These are phyloP conservation scores for Penicillium cinerascens DNA, from an alignment of 495 filamentous ascomycete species.

Conservation along the genomic window DNA sequence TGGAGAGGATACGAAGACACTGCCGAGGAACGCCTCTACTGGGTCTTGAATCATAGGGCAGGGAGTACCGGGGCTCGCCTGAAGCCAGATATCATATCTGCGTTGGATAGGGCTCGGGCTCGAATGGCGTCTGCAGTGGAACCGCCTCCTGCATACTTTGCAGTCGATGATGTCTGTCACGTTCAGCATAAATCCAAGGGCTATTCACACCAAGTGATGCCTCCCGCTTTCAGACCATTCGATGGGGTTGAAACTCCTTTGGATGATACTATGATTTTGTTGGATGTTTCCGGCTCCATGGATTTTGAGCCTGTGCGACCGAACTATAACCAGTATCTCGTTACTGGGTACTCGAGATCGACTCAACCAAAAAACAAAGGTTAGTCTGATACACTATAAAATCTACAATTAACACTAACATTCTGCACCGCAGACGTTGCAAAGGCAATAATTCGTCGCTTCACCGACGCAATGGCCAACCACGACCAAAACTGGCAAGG, in stretches of 20 bases:
- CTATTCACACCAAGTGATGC: slow-evolving; percentile 46
- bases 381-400: not conserved
- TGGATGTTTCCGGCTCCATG: slow-evolving; percentile 48
- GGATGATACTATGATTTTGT: slow-evolving; percentile 46
- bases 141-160: slow-evolving; percentile 36
- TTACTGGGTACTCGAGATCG: slow-evolving; percentile 33
- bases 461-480: slow-evolving; percentile 42
- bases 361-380: slow-evolving; percentile 48
- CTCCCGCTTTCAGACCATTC: slow-evolving; percentile 30
- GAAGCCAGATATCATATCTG: slow-evolving; percentile 45
- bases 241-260: slow-evolving; percentile 32
- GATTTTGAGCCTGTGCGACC: slow-evolving; percentile 40
- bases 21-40: slow-evolving; percentile 48
- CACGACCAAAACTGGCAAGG: slow-evolving; percentile 38
- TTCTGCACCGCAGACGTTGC: slow-evolving; percentile 31
- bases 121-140: slow-evolving; percentile 42
- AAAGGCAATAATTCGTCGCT: slow-evolving; percentile 41
- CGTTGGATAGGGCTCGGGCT: slow-evolving; percentile 36
- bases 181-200: slow-evolving; percentile 34
- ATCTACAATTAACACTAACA: not conserved
- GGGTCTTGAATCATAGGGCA: slow-evolving; percentile 45
- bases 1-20: slow-evolving; percentile 48
- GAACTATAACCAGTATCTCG: slow-evolving; percentile 40
- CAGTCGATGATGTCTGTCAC: slow-evolving; percentile 38
- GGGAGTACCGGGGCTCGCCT: slow-evolving; percentile 23